Evolutionary conservation across 495 filamentous ascomycete genomes (phyloP).

Genomic region (Saxophila tyrrhenica): DNA sequence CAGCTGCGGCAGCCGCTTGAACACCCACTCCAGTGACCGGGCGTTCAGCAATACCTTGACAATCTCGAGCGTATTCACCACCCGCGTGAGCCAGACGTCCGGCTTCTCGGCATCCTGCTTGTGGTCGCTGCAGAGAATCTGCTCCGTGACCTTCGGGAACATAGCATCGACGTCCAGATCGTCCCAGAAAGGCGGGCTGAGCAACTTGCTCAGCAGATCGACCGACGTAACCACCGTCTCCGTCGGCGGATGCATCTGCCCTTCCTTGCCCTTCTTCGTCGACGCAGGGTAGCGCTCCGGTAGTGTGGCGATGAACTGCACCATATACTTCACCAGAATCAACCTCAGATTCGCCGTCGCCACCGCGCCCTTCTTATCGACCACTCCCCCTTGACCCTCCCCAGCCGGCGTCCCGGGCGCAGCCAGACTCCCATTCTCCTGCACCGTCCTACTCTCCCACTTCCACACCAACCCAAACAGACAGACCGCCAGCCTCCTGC

Average conservation of each 20-base stretch:
- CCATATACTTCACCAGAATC: constrained; percentile 82
- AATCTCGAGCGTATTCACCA: constrained; percentile 86
- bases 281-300: constrained; percentile 68
- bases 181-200: constrained; percentile 82
- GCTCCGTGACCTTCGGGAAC: constrained; percentile 79
- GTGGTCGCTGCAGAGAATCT: constrained; percentile 48
- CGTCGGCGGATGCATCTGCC: constrained; percentile 33
- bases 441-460: constrained; percentile 78
- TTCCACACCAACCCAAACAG: constrained; percentile 80
- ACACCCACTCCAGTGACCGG: constrained; percentile 81
- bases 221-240: constrained; percentile 82
- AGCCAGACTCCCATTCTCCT: constrained; percentile 33
- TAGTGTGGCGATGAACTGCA: constrained; percentile 85
- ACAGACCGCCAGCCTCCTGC: constrained; percentile 81
- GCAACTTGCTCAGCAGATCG: constrained; percentile 67
- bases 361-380: constrained; percentile 38
- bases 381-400: constrained; percentile 15
- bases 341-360: constrained; percentile 44
- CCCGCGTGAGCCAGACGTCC: constrained; percentile 54
- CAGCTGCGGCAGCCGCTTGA: constrained; percentile 58
- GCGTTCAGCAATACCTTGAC: constrained; percentile 75
- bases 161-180: constrained; percentile 76
- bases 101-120: constrained; percentile 44
- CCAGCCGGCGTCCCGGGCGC: constrained; percentile 6
- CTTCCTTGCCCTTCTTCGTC: constrained; percentile 52